Conservation (phyloP, 1,284 basidiomycete species). For the Cryptococcus amylolentus region DNA sequence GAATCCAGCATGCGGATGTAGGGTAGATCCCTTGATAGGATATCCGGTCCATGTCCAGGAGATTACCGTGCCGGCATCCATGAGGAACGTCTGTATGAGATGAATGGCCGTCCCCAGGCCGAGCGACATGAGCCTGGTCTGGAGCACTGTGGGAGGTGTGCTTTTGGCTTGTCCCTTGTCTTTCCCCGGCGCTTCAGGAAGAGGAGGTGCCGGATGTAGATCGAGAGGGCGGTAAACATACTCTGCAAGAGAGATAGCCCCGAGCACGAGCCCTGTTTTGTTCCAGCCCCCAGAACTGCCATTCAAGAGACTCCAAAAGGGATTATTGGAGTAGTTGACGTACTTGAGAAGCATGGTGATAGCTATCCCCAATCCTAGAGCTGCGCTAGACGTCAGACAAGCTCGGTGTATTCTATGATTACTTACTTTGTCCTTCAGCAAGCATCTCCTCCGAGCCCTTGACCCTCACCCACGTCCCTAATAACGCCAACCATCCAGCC, state of each 20-base stretch:
- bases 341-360: slow-evolving; percentile 71
- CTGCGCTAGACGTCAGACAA: slow-evolving; percentile 46
- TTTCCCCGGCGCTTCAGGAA: slow-evolving; percentile 1
- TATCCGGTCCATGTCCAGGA: slow-evolving; percentile 92
- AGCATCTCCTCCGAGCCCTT: slow-evolving; percentile 51
- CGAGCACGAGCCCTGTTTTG: slow-evolving; percentile 58
- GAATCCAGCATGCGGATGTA: slow-evolving; percentile 67
- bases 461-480: slow-evolving; percentile 58
- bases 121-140: slow-evolving; percentile 38
- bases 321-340: slow-evolving; percentile 74
- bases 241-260: slow-evolving; percentile 41
- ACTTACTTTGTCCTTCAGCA: slow-evolving; percentile 58
- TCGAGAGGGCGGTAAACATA: slow-evolving; percentile 33
- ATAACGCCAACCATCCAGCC: slow-evolving; percentile 56
- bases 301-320: slow-evolving; percentile 79
- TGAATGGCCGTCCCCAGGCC: slow-evolving; percentile 73
- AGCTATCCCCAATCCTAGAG: slow-evolving; percentile 64
- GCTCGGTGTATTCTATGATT: not conserved
- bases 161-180: slow-evolving; percentile 9
- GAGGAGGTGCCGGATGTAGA: slow-evolving; percentile 35
- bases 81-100: slow-evolving; percentile 70
- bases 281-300: slow-evolving; percentile 68
- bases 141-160: slow-evolving; percentile 12
- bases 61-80: slow-evolving; percentile 77
- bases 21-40: slow-evolving; percentile 68